Evolutionary conservation across 202 grass and related monocot genomes (phyloP).

Genomic region (Hordeum pubiflorum): DNA sequence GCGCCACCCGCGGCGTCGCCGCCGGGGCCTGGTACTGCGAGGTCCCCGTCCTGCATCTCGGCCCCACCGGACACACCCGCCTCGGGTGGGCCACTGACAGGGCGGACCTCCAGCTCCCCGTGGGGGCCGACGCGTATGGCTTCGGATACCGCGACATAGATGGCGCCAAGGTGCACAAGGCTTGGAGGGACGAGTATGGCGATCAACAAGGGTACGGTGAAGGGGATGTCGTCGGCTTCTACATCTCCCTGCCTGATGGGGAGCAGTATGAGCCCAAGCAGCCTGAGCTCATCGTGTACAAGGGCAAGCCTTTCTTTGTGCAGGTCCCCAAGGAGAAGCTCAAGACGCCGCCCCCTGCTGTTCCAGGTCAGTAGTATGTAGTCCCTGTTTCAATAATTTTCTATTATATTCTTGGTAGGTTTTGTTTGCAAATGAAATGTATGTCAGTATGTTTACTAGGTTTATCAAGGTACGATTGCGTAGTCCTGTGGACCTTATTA

Average conservation of each 20-base stretch:
- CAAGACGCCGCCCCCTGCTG: conserved; percentile 31
- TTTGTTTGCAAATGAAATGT: too few species aligned
- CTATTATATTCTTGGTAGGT: too few species aligned
- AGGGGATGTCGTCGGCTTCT: conserved; percentile 68
- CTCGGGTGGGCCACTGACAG: too few species aligned
- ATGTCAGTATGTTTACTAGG: too few species aligned
- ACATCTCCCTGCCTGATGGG: conserved; percentile 63
- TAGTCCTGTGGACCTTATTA: too few species aligned
- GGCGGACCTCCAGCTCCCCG: too few species aligned
- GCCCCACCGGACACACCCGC: conserved; percentile 55
- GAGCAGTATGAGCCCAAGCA: conserved; percentile 53
- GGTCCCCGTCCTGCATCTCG: conserved; percentile 52
- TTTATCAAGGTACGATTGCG: too few species aligned
- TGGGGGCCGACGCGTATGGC: conserved; percentile 54
- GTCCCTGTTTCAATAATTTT: too few species aligned
- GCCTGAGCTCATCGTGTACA: conserved; percentile 52
- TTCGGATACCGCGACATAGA: conserved; percentile 67
- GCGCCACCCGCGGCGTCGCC: conserved; percentile 61
- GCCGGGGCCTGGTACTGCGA: conserved; percentile 72
- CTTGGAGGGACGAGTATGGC: too few species aligned
- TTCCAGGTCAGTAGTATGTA: too few species aligned
- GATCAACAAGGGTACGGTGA: conserved; percentile 47
- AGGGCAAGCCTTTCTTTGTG: conserved; percentile 43
- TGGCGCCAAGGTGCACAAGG: conserved; percentile 62
- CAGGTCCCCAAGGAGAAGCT: conserved; percentile 54